Evolutionary conservation across 2,329 filamentous ascomycete genomes (phyloP).

Genomic region (Fusarium bactridioides): DNA sequence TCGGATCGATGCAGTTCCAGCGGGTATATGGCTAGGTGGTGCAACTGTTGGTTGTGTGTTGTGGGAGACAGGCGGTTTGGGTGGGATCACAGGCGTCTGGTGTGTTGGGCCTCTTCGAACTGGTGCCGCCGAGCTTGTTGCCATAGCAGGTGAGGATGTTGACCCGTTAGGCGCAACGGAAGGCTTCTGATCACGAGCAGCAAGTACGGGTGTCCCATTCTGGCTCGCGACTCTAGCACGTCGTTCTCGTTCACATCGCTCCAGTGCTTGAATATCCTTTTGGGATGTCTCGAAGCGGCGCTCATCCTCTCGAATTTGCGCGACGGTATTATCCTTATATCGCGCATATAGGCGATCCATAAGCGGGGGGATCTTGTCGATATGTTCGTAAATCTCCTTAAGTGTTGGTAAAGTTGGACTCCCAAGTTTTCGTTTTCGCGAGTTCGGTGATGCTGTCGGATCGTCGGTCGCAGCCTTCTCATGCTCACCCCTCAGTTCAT

Average conservation of each 20-base stretch:
- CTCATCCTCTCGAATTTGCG: slow-evolving; percentile 79
- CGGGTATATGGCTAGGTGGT: slow-evolving; percentile 41
- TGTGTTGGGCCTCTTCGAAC: slow-evolving; percentile 42
- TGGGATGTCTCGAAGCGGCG: slow-evolving; percentile 68
- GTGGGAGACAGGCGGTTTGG: slow-evolving; percentile 43
- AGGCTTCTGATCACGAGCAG: slow-evolving; percentile 46
- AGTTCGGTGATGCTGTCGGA: slow-evolving; percentile 60
- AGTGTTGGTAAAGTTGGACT: slow-evolving; percentile 70
- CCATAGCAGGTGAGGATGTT: slow-evolving; percentile 34
- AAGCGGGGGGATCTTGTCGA: slow-evolving; percentile 73
- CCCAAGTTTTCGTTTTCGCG: slow-evolving; percentile 78
- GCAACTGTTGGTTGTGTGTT: slow-evolving; percentile 38
- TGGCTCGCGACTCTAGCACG: slow-evolving; percentile 49
- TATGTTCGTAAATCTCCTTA: slow-evolving; percentile 71
- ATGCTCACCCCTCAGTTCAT: slow-evolving; percentile 69
- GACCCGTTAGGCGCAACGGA: slow-evolving; percentile 37
- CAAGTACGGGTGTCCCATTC: slow-evolving; percentile 43
- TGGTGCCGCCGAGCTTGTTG: slow-evolving; percentile 27
- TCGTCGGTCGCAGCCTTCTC: slow-evolving; percentile 51
- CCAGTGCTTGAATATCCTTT: slow-evolving; percentile 73
- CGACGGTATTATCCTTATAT: slow-evolving; percentile 75
- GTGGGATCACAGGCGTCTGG: slow-evolving; percentile 48
- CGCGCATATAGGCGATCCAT: slow-evolving; percentile 77
- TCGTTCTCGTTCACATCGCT: slow-evolving; percentile 56
- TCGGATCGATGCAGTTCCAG: slow-evolving; percentile 42